A percentile compares a stretch with the other conserved stretches of the same genome.
These are phyloP conservation scores for Chionographis japonica DNA, from an alignment of 106 monocot genomes.

Conservation along the genomic window DNA sequence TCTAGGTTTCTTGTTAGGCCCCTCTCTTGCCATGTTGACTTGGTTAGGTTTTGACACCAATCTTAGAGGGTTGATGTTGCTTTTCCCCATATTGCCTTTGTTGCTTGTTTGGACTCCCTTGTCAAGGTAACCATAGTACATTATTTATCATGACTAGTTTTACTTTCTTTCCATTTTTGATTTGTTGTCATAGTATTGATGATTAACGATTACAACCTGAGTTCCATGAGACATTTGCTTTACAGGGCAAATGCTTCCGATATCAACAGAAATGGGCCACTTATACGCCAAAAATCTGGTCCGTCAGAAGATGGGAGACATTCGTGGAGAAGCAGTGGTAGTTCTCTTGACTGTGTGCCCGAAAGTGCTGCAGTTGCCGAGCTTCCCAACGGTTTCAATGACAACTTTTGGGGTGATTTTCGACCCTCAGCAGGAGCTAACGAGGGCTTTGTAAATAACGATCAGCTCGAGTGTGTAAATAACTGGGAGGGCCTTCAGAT, in stretches of 20 bases:
- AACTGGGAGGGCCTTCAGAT: constrained; percentile 34
- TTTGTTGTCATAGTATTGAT: no score
- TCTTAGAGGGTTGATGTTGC: no score
- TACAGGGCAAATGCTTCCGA: constrained; percentile 19
- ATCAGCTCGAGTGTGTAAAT: constrained; percentile 59
- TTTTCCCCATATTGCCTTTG: no score
- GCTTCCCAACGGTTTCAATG: constrained; percentile 13
- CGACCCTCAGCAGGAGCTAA: constrained; percentile 14
- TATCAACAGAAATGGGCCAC: constrained; percentile 18
- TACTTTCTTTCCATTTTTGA: no score
- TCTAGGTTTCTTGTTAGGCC: no score
- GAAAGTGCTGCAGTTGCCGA: constrained; percentile 28
- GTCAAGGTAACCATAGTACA: no score
- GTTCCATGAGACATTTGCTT: neutral
- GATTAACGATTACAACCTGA: no score
- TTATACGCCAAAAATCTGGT: constrained; percentile 20
- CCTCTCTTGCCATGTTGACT: no score
- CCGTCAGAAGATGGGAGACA: constrained; percentile 25
- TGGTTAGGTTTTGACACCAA: no score
- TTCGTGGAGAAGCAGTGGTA: constrained; percentile 43
- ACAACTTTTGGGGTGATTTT: constrained; percentile 12
- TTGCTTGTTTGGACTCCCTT: no score
- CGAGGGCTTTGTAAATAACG: constrained; percentile 52
- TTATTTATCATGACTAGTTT: no score
- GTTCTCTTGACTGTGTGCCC: constrained; percentile 38